Base-by-base conservation (phyloP, 192 early-diverging fungal species). In the Coemansia umbellata region DNA sequence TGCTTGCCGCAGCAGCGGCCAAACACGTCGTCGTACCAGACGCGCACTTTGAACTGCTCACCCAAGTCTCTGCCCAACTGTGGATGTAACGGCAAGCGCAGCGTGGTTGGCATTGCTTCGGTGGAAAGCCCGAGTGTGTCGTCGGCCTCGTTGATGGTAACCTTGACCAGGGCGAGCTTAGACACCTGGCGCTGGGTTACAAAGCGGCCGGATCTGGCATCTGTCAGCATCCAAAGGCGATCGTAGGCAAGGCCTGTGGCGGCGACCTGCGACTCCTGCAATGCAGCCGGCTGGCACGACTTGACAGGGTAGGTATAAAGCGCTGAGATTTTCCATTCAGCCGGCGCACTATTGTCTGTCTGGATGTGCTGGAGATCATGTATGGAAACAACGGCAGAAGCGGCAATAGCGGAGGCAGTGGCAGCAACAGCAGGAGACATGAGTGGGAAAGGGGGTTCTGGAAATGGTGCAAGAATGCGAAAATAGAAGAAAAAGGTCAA, bases 251-350 rank as follows among this genome's bases (percentile, higher is more conserved):
- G 58, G 4, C 72, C 72, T 8, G 72, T 75, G 14, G 17, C 36
- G 22, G 37, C 37, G 14, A 69, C 31, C 17, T 10, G 28, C 17
- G 72, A 56, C 9, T 26, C 27, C 26, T 17, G 11, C 13, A 69
- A 37, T 23, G 31, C 18, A 0, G 62, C 47, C 23, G 51, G 41
- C 21, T 55, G 54, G 37, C 72, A 75, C 9, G 72, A 69, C 49
- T 75, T 75, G 13, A 75, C 61, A 4, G 72, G 72, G 50, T 75
- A 75, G 6, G 58, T 50, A 53, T 60, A 60, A 28, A 76, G 56
- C 33, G 60, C 73, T 1, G 53, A 35, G 2, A 69, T 62, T 32
- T 18, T 37, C 65, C 60, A 75, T 17, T 37, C 32, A 8, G 26
- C 3, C 18, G 39, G 31, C 10, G 40, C 39, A 26, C n/a, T n/a